Base-by-base conservation (phyloP, 768 basidiomycete genomes). In the Gloeopeniophorella convolvens region DNA sequence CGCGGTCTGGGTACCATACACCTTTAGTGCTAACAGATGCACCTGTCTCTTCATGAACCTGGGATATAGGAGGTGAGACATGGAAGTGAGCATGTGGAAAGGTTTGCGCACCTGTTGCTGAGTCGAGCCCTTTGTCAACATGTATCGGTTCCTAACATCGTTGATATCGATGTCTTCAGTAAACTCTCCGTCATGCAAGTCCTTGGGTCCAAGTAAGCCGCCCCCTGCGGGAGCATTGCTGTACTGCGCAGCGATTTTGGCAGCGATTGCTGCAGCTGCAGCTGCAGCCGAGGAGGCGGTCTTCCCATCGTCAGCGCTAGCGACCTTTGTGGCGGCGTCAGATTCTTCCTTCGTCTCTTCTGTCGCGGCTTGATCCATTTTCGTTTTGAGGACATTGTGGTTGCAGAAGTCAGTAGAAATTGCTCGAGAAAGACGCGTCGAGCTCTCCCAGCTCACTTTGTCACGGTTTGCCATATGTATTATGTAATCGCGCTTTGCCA, bases 141-240 rank as follows among this genome's bases (percentile, higher is more conserved):
- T 71, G 67, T 97, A 98, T 58, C 95, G 76, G 68, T 98, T 98
- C 65, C 94, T 73, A 42, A 93, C 74, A 67, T 98, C 94, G 65
- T 98, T 97, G 66, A 98, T 96, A 65, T 97, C 95, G 48, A 97
- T 94, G 62, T 96, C 90, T 57, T 89, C 78, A 11, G 81, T 84
- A 59, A 83, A 97, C 39, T 88, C 89, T 35, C 75, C 88, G 58
- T 89, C 87, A 42, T 86, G 80, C 2, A 73, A 72, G 62, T 89
- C 88, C 57, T 79, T 78, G 42, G 68, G 60, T 15, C 74, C 74
- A 52, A 68, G 73, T 62, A 62, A 67, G 64, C 59, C 73, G n/a
- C n/a, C 58, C 33, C 54, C 74, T 59, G 63, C 65, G 8, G n/a
- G 12, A 20, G 40, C 71, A 34, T 76, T 76, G 47, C 72, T 75